Evolutionary conservation across 176 grass and related monocot genomes (phyloP), one percentile per base, ranked within the genome.

Genomic region (Zoysia japonica): DNA sequence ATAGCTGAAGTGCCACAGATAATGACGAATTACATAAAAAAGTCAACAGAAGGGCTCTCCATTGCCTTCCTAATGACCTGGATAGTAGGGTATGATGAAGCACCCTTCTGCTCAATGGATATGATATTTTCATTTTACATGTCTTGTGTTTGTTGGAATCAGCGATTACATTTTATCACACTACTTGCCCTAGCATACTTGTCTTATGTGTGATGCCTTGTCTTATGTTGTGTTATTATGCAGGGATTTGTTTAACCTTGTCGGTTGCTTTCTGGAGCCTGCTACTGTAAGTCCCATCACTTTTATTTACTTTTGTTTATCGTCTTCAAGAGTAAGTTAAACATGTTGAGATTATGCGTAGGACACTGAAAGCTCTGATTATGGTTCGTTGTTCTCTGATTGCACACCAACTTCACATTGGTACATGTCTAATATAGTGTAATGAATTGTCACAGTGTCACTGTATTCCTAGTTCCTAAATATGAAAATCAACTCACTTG

Each of bases 211-310:
- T 2, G 13, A 52, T 40, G 16, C 35, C 15, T 14, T 81, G 9
- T 47, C 40, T 82, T 11, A 78, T 40, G 0, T 80, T 28, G 11
- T 36, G 16, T 61, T 63, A 76, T 77, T 66, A 38, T 80, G 78
- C 83, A 99, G 96, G 84, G 96, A 99, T 89, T 77, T 99, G 53
- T 95, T 99, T 92, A 99, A 99, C 51, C 75, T 99, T 69, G 40
- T 71, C 7, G 96, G 96, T 36, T 99, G 96, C 84, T 84, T 95
- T 62, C 81, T 99, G 71, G 96, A 99, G 74, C 90, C 96, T 71
- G 82, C 79, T 72, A 99, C 96, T 72, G 96, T 99, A 99, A 93
- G 92, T 85, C 44, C 68, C 20, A 63, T 76, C 71, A 16, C 7
- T 82, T 76, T 19, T 36, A 28, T 28, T 28, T 28, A 49, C 28